These are phyloP conservation scores for Yamadazyma paraphyllophila DNA, from an alignment of 805 yeast genomes.

Conservation along the genomic window DNA sequence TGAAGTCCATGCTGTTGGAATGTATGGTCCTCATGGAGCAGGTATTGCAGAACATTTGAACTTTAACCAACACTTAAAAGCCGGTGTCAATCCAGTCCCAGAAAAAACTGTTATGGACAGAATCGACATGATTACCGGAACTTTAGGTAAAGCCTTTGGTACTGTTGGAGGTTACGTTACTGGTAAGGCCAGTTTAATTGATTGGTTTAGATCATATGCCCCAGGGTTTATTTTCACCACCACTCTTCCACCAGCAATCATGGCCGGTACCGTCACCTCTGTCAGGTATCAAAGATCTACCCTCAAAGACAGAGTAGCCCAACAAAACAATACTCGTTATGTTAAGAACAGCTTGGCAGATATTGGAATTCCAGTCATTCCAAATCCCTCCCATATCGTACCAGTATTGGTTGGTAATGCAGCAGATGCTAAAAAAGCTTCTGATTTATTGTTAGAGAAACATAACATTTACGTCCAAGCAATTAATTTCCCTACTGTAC, in stretches of 20 bases:
- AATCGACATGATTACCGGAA: conserved; percentile 95
- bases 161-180: conserved; percentile 98
- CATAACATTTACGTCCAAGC: conserved; percentile 95
- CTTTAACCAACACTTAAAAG: conserved; percentile 73
- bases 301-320: conserved; percentile 73
- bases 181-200: conserved; percentile 76
- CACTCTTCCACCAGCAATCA: conserved; percentile 92
- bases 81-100: conserved; percentile 51
- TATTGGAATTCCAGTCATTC: conserved; percentile 90
- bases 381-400: conserved; percentile 96
- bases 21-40: conserved; percentile 99
- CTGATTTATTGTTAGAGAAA: conserved; percentile 80
- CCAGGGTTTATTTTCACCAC: conserved; percentile 99
- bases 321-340: conserved; percentile 82
- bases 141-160: conserved; percentile 96
- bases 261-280: conserved; percentile 93
- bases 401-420: conserved; percentile 96
- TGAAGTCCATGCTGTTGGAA: conserved; percentile 98
- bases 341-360: conserved; percentile 69
- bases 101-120: conserved; percentile 73
- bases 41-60: conserved; percentile 98
- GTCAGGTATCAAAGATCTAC: conserved; percentile 80
- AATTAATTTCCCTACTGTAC: conserved; percentile 96
- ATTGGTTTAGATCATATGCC: conserved; percentile 94
- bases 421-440: conserved; percentile 83